Base-by-base conservation (phyloP, 257 asterid species). In the Cynanchum wilfordii region DNA sequence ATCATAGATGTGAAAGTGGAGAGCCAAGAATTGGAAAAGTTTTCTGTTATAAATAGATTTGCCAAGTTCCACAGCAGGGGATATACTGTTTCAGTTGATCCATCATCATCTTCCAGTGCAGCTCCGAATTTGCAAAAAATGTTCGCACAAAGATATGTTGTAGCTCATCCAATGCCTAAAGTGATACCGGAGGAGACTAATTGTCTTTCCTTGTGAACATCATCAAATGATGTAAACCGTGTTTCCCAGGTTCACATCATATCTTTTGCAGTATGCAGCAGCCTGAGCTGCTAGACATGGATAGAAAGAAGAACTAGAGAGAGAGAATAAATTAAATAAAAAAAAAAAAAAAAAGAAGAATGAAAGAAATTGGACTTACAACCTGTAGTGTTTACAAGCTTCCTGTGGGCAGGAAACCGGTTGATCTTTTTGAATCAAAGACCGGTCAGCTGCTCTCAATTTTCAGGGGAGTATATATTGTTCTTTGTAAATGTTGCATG, bases 21-120 rank as follows among this genome's bases (percentile, higher is more conserved):
- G 64, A 69, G 69, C 72, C 92, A 82, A 47, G 96, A 90, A 20
- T 71, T 87, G 79, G 96, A 90, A 64, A 90, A 83, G 77, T 82
- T 86, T 62, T 84, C 96, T 1, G 83, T 82, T 65, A 81, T 88
- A 76, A 88, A 87, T 70, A 89, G 96, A 73, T 85, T 92, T 56
- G 96, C 94, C 10, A 92, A 79, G 87, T 87, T 81, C 75, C 96
- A 92, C 79, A 76, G 83, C 73, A 86, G 73, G 84, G 83, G 76
- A 38, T 83, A 79, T 30, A 75, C 75, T 24, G 82, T 49, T 72
- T 69, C 85, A 44, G 66, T 30, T 19, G 84, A 86, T 70, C 60
- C 87, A 38, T 77, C 87, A 30, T 77, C 87, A 22, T 55, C 85
- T 49, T 79, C 87, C 78, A 73, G 77, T 74, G 63, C 72, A 44